Percentiles rank a stretch among this genome's conserved stretches.
Conservation (phyloP, 805 yeast species). For the Torulaspora quercuum region DNA sequence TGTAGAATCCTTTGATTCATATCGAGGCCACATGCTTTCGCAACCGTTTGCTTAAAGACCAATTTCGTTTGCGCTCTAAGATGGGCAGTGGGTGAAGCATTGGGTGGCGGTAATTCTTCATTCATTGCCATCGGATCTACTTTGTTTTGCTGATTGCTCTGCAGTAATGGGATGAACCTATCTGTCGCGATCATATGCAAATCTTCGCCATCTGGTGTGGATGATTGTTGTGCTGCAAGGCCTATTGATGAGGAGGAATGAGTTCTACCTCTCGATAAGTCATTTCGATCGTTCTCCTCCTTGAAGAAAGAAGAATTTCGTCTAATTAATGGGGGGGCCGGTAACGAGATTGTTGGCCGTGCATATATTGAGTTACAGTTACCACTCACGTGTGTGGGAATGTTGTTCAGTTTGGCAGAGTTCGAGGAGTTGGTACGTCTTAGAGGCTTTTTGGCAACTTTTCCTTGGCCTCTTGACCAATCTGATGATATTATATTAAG, state of each 20-base stretch:
- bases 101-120: constrained; percentile 47
- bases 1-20: constrained; percentile 79
- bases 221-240: constrained; percentile 8
- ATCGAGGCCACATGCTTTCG: constrained; percentile 89
- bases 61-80: constrained; percentile 42
- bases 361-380: constrained; percentile 14
- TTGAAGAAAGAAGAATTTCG: constrained; percentile 35
- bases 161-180: constrained; percentile 59
- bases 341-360: constrained; percentile 28
- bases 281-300: constrained; percentile 26
- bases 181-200: constrained; percentile 42
- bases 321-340: constrained; percentile 33
- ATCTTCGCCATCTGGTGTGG: constrained; percentile 22
- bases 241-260: constrained; percentile 12
- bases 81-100: constrained; percentile 46
- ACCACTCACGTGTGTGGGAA: constrained; percentile 2
- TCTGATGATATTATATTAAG: constrained; percentile 41
- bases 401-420: constrained; percentile 13
- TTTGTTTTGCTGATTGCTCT: constrained; percentile 40
- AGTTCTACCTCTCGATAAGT: constrained; percentile 8
- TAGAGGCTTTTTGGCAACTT: constrained; percentile 26
- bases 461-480: constrained; percentile 20
- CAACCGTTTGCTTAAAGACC: constrained; percentile 74
- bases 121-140: constrained; percentile 25
- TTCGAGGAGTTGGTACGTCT: constrained; percentile 30